phyloP scores from a whole-genome alignment of 1,284 basidiomycete species.

The Pterulicium gracile region DNA sequence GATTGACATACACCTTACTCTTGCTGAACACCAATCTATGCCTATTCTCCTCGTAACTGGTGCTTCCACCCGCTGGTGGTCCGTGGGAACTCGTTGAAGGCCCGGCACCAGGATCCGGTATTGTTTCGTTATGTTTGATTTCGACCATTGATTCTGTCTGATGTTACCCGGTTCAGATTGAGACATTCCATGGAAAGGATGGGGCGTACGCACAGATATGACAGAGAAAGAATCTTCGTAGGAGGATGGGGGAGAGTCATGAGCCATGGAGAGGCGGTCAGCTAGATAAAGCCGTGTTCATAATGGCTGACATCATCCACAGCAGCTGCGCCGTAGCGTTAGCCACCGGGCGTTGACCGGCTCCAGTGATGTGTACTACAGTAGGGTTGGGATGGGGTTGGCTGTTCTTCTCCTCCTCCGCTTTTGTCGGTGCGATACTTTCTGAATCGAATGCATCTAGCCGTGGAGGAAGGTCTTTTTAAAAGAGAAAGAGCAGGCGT shows the following conservation, averaged over 20 bases:
- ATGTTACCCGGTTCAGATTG: slow-evolving; percentile 8
- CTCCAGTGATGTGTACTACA: too few relatives aligned
- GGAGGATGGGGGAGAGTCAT: slow-evolving; percentile 19
- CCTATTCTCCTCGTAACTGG: slow-evolving; percentile 41
- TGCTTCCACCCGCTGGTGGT: slow-evolving; percentile 15
- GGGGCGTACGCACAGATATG: slow-evolving; percentile 25
- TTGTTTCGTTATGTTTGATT: slow-evolving; percentile 39
- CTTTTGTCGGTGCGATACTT: too few relatives aligned
- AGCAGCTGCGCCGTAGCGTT: too few relatives aligned
- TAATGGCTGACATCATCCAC: background rate
- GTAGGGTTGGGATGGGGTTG: too few relatives aligned
- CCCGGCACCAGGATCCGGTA: background rate
- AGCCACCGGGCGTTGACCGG: too few relatives aligned
- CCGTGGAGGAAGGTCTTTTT: too few relatives aligned
- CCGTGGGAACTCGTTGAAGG: slow-evolving; percentile 8
- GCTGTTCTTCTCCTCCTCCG: too few relatives aligned
- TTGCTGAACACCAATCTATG: slow-evolving; percentile 78
- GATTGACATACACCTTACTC: slow-evolving; percentile 90
- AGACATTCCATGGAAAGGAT: background rate
- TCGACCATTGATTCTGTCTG: slow-evolving; percentile 71
- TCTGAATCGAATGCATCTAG: too few relatives aligned
- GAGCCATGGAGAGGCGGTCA: slow-evolving; percentile 2
- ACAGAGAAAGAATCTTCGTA: slow-evolving; percentile 30
- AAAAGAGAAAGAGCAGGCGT: too few relatives aligned
- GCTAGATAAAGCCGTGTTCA: background rate